Conservation (phyloP, 495 filamentous ascomycete genomes). For the Aspergillus panamensis region DNA sequence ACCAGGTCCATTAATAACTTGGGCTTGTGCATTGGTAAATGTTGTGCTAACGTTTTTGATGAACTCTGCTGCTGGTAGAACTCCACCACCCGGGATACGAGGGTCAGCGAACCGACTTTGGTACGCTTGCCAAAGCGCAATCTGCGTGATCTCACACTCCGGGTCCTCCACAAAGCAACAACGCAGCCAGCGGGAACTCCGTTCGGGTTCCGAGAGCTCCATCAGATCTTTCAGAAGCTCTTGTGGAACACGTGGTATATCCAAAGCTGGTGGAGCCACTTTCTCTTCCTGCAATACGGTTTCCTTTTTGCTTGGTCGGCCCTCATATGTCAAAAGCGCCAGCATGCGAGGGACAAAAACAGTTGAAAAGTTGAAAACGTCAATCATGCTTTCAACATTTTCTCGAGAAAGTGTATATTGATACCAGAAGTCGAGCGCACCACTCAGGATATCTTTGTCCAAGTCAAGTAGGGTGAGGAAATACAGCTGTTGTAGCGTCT, state of each 20-base stretch:
- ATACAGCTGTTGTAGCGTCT: constrained; percentile 64
- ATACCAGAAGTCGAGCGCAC: constrained; percentile 90
- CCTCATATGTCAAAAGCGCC: constrained; percentile 68
- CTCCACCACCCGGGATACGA: constrained; percentile 47
- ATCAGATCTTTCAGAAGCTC: constrained; percentile 76
- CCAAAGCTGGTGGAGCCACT: constrained; percentile 46
- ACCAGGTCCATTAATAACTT: constrained; percentile 62
- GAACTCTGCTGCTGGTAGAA: constrained; percentile 88
- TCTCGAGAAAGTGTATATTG: constrained; percentile 82
- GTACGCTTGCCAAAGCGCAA: constrained; percentile 94
- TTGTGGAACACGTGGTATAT: constrained; percentile 71
- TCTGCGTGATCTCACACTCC: constrained; percentile 87
- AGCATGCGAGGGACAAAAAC: constrained; percentile 70
- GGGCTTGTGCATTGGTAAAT: constrained; percentile 72
- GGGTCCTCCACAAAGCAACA: constrained; percentile 75
- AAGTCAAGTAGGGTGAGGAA: constrained; percentile 76
- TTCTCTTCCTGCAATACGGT: constrained; percentile 45
- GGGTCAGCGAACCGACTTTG: constrained; percentile 69
- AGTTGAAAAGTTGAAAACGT: constrained; percentile 58
- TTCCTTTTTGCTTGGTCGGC: constrained; percentile 41
- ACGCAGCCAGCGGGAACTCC: constrained; percentile 76
- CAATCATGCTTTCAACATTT: constrained; percentile 74
- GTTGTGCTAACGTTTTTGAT: constrained; percentile 89
- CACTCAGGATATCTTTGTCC: constrained; percentile 84
- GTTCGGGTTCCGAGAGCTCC: constrained; percentile 74